A percentile compares a stretch with the other conserved stretches of the same genome.
Conservation (phyloP, 495 filamentous ascomycete genomes). For the Neurospora discreta region DNA sequence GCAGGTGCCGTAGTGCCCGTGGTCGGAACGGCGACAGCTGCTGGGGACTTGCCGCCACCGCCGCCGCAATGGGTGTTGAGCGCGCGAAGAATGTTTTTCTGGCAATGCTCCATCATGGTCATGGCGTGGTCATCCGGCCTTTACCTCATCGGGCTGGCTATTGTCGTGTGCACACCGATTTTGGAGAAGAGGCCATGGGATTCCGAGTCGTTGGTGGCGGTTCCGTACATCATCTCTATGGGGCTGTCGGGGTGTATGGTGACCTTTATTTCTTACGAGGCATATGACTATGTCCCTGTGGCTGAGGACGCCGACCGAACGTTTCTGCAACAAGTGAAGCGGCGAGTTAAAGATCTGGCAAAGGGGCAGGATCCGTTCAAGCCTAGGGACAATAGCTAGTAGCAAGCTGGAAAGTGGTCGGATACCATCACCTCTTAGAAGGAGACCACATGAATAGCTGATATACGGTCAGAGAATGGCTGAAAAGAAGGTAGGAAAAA, state of each 20-base stretch:
- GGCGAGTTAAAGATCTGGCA: background rate
- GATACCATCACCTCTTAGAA: too few relatives aligned
- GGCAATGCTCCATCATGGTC: conserved; percentile 6
- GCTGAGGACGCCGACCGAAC: background rate
- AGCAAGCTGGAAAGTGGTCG: too few relatives aligned
- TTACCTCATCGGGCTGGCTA: background rate
- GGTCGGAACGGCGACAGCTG: background rate
- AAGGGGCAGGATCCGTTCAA: background rate
- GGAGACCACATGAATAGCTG: too few relatives aligned
- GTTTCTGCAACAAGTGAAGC: background rate
- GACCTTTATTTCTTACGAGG: background rate
- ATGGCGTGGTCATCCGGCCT: conserved; percentile 1
- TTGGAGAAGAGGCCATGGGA: background rate
- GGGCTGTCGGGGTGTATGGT: background rate
- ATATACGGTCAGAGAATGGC: too few relatives aligned
- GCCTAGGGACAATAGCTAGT: too few relatives aligned
- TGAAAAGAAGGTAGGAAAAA: background rate
- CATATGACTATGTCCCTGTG: background rate
- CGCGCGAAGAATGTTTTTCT: background rate
- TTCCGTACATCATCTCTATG: background rate
- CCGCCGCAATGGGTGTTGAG: background rate
- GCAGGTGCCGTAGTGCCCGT: background rate
- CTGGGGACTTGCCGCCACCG: background rate
- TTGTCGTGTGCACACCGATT: conserved; percentile 5
- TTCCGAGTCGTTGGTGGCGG: background rate